Base-by-base conservation (phyloP, 148 eudicot species). In the Fagopyrum homotropicum region DNA sequence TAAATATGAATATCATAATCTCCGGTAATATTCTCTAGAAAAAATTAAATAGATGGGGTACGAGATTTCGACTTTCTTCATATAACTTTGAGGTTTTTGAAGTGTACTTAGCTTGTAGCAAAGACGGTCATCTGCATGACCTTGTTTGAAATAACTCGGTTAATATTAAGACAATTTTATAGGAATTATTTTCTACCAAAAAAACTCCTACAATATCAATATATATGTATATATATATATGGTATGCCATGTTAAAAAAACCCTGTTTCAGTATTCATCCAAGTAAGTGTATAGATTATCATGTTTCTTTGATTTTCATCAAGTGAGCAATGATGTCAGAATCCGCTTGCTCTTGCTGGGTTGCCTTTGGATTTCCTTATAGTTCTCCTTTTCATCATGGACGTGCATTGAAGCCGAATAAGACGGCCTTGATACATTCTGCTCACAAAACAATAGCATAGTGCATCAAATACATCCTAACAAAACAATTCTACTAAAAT, bases 271-370 rank as follows among this genome's bases (percentile, higher is more conserved):
- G 75, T 94, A 94, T 82, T 94, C 98, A 80, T 94, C 96, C 82
- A 94, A 82, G 72, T 90, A 94, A n/a, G 91, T 90, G 73, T 81
- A 87, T 16, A 94, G 79, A 72, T 55, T 80, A 1, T 90, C 97
- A 72, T 94, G 97, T 83, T 90, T 94, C 88, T 85, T 94, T 6
- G 91, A 87, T 83, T 90, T 91, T 46, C 96, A 87, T 50, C 93
- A 77, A 75, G 90, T 91, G 52, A 94, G 97, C 88, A 91, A 82
- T 4, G 98, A 76, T 86, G 87, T 94, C 76, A 94, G 97, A n/a
- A 94, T 83, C 47, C 98, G 83, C 82, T 90, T 94, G 74, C 93
- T 85, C 79, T 90, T 94, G 86, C 93, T 88, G 29, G 93, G 89
- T 72, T 80, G 72, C 57, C 89, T 88, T n/a, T 91, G 88, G 2